These are phyloP conservation scores for Podila clonocystis DNA, from an alignment of 192 early-diverging fungal genomes.

Conservation along the genomic window DNA sequence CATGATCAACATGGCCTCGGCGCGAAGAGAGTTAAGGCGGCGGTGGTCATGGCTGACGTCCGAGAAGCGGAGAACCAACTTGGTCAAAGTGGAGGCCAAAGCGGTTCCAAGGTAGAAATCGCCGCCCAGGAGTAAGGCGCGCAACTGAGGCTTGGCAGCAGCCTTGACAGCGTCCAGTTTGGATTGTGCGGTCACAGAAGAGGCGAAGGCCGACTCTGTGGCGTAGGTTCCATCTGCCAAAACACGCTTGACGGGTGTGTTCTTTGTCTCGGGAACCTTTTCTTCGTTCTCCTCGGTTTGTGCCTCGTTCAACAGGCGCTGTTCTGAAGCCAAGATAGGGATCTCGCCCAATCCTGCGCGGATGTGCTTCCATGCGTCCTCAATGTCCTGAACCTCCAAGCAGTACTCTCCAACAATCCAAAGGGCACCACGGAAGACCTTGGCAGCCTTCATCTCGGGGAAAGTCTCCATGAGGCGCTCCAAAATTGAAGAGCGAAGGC, in stretches of 20 bases:
- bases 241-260: conserved; percentile 75
- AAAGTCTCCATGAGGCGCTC: conserved; percentile 86
- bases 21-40: conserved; percentile 81
- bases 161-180: conserved; percentile 63
- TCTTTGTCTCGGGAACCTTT: conserved; percentile 36
- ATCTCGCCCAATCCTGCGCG: conserved; percentile 89
- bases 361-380: conserved; percentile 84
- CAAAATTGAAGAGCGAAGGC: conserved; percentile 85
- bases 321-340: conserved; percentile 94
- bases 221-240: conserved; percentile 98
- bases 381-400: conserved; percentile 79
- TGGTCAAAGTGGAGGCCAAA: conserved; percentile 90
- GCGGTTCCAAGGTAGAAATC: conserved; percentile 94
- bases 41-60: conserved; percentile 59
- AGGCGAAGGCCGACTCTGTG: conserved; percentile 89
- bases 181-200: conserved; percentile 52
- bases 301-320: conserved; percentile 80
- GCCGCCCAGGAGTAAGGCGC: conserved; percentile 88
- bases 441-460: conserved; percentile 87
- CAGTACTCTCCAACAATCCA: conserved; percentile 99
- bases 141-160: conserved; percentile 75
- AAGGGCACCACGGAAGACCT: conserved; percentile 95
- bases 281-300: conserved; percentile 63
- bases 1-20: conserved; percentile 99
- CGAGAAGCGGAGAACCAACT: conserved; percentile 86